Base-by-base conservation (phyloP, 345 rosid genomes). In the Eucalyptus curtisii region DNA sequence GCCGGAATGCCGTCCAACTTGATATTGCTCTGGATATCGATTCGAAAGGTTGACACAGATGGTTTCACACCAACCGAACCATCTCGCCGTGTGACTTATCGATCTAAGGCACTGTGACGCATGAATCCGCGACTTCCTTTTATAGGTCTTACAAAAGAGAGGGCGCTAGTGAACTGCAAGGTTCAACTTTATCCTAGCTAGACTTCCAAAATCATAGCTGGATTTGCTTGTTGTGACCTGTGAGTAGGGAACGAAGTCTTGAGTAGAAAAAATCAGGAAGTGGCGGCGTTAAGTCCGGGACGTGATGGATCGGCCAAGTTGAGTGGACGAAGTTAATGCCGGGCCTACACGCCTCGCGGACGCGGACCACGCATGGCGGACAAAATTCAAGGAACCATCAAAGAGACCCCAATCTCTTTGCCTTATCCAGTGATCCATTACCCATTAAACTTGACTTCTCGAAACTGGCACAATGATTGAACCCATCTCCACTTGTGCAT, bases 171-270 rank as follows among this genome's bases (percentile, higher is more conserved):
- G 27, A 10, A 20, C 47, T 6, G 47, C 2, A 20, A 76, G 14
- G 27, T 42, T 37, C 1, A 3, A 3, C 27, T 5, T 68, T 1
- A 17, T 1, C 37, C 22, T 9, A 1, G 27, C 47, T 10, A 76
- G 27, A 42, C 82, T 10, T 20, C 47, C 47, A 42, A 11, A 5
- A 40, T 76, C 30, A 40, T 76, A 5, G 47, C 27, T 37, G 47
- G 47, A 40, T 20, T 37, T 76, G 27, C 44, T 76, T 40, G 30
- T 42, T 9, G 82, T 10, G 82, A 40, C 47, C 13, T 55, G 61
- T 4, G 61, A 55, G 61, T 55, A 24, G 61, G 47, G 47, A 20
- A 40, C 44, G 2, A 20, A 20, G 24, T 19, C 19, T 19, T 55
- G 61, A 55, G 61, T 10, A 55, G 27, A 20, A 76, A 76, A 40